phyloP scores from a whole-genome alignment of 768 basidiomycete genomes.

The Asterophora lycoperdoides region DNA sequence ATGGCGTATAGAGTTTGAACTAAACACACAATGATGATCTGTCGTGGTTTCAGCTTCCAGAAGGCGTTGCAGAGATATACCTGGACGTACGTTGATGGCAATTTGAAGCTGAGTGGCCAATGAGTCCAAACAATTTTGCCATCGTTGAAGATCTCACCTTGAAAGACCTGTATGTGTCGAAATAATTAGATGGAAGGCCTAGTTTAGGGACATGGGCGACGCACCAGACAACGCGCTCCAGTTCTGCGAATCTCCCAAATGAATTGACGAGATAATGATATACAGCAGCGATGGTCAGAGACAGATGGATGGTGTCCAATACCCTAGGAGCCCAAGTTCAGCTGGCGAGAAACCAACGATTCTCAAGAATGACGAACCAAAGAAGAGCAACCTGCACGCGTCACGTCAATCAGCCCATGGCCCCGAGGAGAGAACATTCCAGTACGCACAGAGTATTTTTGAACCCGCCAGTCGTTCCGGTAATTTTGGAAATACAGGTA shows the following conservation, averaged over 20 bases:
- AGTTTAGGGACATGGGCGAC: background rate
- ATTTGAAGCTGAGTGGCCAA: conserved; percentile 17
- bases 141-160: conserved; percentile 13
- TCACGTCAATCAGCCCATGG: background rate
- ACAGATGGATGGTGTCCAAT: conserved; percentile 24
- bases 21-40: conserved; percentile 24
- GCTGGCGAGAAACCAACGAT: background rate
- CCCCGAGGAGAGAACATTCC: background rate
- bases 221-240: conserved; percentile 12
- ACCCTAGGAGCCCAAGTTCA: conserved; percentile 9
- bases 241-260: conserved; percentile 20
- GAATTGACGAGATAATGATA: conserved; percentile 25
- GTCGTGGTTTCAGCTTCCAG: background rate
- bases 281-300: conserved; percentile 22
- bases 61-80: background rate
- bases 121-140: too few relatives aligned
- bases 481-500: conserved; percentile 22
- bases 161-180: conserved; percentile 16
- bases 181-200: background rate
- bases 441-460: conserved; percentile 19
- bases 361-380: conserved; percentile 9
- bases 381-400: conserved; percentile 17
- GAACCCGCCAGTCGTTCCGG: conserved; percentile 19
- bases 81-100: conserved; percentile 20
- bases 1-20: conserved; percentile 28